These are phyloP conservation scores for Sextonia rubra DNA, from an alignment of 164 flowering plant species.

Conservation along the genomic window DNA sequence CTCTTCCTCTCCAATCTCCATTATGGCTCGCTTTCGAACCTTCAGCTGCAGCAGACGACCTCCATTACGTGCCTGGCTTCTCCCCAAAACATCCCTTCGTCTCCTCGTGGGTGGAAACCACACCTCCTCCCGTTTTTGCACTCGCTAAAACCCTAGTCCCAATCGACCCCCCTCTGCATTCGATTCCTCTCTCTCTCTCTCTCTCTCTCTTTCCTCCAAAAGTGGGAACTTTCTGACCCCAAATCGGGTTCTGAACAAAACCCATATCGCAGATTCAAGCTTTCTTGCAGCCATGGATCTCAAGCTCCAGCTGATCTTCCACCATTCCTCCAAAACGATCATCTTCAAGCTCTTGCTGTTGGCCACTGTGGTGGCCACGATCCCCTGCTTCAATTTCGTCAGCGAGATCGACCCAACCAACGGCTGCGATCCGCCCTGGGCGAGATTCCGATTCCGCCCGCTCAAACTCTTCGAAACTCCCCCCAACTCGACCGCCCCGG, in stretches of 20 bases:
- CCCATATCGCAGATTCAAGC: background rate
- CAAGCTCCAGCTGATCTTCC: background rate
- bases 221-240: background rate
- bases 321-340: background rate
- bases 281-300: background rate
- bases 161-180: background rate
- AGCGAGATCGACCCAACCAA: conserved; percentile 1
- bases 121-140: conserved; percentile 99
- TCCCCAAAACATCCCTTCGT: background rate
- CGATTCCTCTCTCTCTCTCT: conserved; percentile 7
- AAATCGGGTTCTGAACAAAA: background rate
- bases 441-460: background rate
- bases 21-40: background rate
- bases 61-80: background rate
- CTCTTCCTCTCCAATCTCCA: background rate
- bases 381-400: conserved; percentile 1
- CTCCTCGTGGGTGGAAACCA: conserved; percentile 99
- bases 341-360: background rate
- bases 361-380: background rate
- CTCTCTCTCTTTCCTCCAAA: background rate
- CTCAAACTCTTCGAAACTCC: background rate
- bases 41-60: background rate
- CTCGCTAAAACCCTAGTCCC: conserved; percentile 52
- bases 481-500: background rate
- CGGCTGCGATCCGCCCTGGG: conserved; percentile 3